Evolutionary conservation across 2,329 filamentous ascomycete species (phyloP).

Genomic region (Neonectria sp.): DNA sequence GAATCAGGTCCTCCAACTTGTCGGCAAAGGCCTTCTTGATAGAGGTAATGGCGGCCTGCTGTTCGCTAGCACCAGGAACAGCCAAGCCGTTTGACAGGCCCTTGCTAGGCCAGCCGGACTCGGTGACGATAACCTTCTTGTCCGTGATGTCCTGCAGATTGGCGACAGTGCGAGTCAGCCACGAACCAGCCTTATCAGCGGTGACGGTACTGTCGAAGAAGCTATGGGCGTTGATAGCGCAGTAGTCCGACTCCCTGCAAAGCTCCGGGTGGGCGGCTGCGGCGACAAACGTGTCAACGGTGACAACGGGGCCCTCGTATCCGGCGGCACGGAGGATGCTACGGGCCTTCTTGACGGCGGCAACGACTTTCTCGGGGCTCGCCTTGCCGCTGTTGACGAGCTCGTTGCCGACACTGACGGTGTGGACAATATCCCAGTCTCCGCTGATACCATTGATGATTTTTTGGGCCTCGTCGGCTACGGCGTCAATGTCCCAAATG

Average conservation of each 20-base stretch:
- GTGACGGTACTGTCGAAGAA: slow-evolving; percentile 81
- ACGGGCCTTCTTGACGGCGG: slow-evolving; percentile 72
- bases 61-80: slow-evolving; percentile 78
- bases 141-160: slow-evolving; percentile 57
- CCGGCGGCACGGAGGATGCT: slow-evolving; percentile 71
- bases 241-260: slow-evolving; percentile 82
- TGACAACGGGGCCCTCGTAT: slow-evolving; percentile 81
- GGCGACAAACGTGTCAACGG: slow-evolving; percentile 84
- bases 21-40: slow-evolving; percentile 72
- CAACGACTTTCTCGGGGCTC: slow-evolving; percentile 68
- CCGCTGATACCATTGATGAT: slow-evolving; percentile 72
- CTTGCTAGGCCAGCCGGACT: slow-evolving; percentile 86
- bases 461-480: slow-evolving; percentile 70
- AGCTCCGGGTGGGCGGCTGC: slow-evolving; percentile 77
- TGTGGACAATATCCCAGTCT: slow-evolving; percentile 79
- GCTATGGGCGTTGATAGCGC: slow-evolving; percentile 85
- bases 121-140: slow-evolving; percentile 81
- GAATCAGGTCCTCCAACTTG: slow-evolving; percentile 69
- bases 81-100: slow-evolving; percentile 77
- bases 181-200: slow-evolving; percentile 75
- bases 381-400: slow-evolving; percentile 76
- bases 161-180: slow-evolving; percentile 71
- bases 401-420: slow-evolving; percentile 86
- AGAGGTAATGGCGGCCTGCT: slow-evolving; percentile 75
- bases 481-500: slow-evolving; percentile 74